Evolutionary conservation across 1,139 yeast genomes (phyloP).

Genomic region (Candida freyschussii): DNA sequence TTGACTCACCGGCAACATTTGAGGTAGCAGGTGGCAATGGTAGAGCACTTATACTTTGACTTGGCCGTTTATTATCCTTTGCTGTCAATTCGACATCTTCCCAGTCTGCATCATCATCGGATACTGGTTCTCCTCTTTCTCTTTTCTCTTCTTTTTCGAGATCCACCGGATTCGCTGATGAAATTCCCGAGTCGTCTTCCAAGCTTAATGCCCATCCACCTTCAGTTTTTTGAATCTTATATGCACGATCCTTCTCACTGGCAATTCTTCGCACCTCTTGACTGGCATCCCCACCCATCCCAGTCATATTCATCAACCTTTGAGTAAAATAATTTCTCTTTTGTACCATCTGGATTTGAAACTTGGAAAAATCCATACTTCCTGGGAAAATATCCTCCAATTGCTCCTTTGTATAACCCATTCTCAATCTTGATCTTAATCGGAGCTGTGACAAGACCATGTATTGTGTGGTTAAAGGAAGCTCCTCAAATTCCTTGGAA

Average conservation of each 20-base stretch:
- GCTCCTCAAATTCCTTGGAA: slow-evolving; percentile 55
- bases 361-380: slow-evolving; percentile 84
- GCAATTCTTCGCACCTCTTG: slow-evolving; percentile 60
- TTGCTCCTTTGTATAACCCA: slow-evolving; percentile 92
- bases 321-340: slow-evolving; percentile 90
- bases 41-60: slow-evolving; percentile 36
- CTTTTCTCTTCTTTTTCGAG: slow-evolving; percentile 30
- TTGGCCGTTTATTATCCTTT: slow-evolving; percentile 24
- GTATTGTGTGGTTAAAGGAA: slow-evolving; percentile 83
- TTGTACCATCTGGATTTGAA: slow-evolving; percentile 90
- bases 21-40: slow-evolving; percentile 29
- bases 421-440: slow-evolving; percentile 78
- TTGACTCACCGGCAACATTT: slow-evolving; percentile 9
- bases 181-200: slow-evolving; percentile 39
- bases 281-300: slow-evolving; percentile 65
- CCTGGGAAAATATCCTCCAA: slow-evolving; percentile 75
- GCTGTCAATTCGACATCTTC: slow-evolving; percentile 50
- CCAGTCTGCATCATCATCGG: slow-evolving; percentile 47
- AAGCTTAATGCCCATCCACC: slow-evolving; percentile 87
- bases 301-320: slow-evolving; percentile 75
- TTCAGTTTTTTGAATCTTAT: slow-evolving; percentile 68
- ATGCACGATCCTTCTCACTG: slow-evolving; percentile 75
- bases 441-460: slow-evolving; percentile 81
- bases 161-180: slow-evolving; percentile 38
- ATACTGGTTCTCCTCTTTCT: slow-evolving; percentile 26